Evolutionary conservation across 768 basidiomycete species (phyloP), one percentile per base, ranked within the genome.

Genomic region (Sistotremastrum niveocremeum): DNA sequence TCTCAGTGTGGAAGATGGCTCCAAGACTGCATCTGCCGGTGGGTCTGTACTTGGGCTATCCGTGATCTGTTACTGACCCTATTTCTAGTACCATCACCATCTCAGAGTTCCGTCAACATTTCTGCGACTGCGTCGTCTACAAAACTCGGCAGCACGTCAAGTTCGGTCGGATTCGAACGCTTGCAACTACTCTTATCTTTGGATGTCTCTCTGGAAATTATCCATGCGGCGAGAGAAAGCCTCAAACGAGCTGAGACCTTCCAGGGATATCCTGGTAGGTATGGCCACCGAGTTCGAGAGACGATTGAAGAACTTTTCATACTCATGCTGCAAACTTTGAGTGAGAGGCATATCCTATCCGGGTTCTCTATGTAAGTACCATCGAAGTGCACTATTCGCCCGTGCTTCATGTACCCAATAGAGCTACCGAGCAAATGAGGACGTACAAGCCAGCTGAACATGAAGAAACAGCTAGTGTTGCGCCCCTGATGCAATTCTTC

Each of bases 271-370:
- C 89, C 91, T 0, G 87, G 89, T 0, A 73, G 77, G 48, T 88
- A 85, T 49, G 94, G 95, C 3, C 76, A 76, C 50, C 79, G 85
- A 3, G 91, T 99, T 2, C 69, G 80, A 32, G 91, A 97, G 56
- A 90, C 90, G 2, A 83, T 97, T 47, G 93, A 99, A 62, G 94
- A 98, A 62, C 65, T 88, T 4, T 97, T 97, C 49, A 82, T 91
- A 34, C 68, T 93, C 38, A 69, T 94, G 65, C 64, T 98, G 33
- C 77, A 80, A 31, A 77, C 80, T 0, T 62, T 95, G 2, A 75
- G 81, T 3, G 81, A 86, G 37, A 67, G 79, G 33, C 95, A 99
- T 59, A 70, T 95, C 34, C 68, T 67, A 1, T 76, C 76, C 31
- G 95, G 90, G 0, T 99, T 98, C 58, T 65, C 69, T 32, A 66